A percentile compares a stretch with the other conserved stretches of the same genome.
These are phyloP conservation scores for Pleurotus djamor DNA, from an alignment of 768 basidiomycete species.

Conservation along the genomic window DNA sequence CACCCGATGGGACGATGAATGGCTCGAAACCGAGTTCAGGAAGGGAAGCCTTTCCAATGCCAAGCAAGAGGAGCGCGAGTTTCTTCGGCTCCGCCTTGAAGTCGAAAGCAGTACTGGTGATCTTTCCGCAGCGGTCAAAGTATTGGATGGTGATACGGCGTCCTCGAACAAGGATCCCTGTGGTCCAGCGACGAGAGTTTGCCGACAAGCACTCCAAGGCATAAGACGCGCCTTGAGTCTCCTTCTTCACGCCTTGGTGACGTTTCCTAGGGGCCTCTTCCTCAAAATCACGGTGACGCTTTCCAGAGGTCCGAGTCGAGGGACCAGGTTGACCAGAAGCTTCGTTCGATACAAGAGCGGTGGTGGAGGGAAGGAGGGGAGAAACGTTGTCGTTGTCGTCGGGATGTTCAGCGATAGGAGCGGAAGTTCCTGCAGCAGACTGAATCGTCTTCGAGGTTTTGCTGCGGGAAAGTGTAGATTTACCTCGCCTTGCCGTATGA, in stretches of 20 bases:
- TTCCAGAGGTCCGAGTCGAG: too few species aligned
- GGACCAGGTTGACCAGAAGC: too few species aligned
- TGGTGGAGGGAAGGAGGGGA: too few species aligned
- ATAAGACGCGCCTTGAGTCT: conserved; percentile 10
- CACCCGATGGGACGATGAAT: conserved; percentile 6
- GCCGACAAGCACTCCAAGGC: conserved; percentile 13
- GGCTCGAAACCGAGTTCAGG: conserved; percentile 14
- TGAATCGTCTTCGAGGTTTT: too few species aligned
- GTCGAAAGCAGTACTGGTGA: conserved; percentile 15
- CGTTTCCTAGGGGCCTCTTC: too few species aligned
- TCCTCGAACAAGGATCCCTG: conserved; percentile 18
- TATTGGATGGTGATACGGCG: conserved; percentile 20
- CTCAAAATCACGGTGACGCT: too few species aligned
- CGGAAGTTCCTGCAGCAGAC: too few species aligned
- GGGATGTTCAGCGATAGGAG: too few species aligned
- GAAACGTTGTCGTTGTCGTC: too few species aligned
- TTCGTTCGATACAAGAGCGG: too few species aligned
- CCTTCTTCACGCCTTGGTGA: background rate
- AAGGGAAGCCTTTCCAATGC: background rate
- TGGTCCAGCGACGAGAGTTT: conserved; percentile 13
- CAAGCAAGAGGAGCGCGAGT: conserved; percentile 16
- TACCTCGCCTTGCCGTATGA: too few species aligned
- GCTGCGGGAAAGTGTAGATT: too few species aligned
- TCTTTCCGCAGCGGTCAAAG: conserved; percentile 19
- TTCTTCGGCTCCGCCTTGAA: conserved; percentile 11